These are phyloP conservation scores for Monilinia fructicola DNA, from an alignment of 2,329 filamentous ascomycete genomes.

Conservation along the genomic window DNA sequence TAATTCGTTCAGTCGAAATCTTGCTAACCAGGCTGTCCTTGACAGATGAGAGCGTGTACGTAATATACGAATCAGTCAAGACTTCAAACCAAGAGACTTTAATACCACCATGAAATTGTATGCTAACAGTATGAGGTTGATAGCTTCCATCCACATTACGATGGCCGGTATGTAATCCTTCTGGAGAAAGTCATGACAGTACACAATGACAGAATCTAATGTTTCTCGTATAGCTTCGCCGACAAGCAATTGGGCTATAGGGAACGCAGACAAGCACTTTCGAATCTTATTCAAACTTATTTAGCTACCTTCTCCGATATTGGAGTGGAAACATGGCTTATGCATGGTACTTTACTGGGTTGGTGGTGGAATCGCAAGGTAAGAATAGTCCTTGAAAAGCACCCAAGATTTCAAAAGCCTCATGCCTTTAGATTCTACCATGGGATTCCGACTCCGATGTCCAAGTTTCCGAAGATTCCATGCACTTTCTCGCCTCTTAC, in stretches of 20 bases:
- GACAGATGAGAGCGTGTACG: constrained; percentile 40
- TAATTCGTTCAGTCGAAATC: background rate
- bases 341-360: constrained; percentile 78
- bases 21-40: background rate
- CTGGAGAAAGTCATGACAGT: background rate
- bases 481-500: constrained; percentile 53
- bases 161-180: constrained; percentile 40
- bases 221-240: constrained; percentile 40
- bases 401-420: background rate
- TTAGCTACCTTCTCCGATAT: constrained; percentile 63
- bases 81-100: background rate
- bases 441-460: constrained; percentile 80
- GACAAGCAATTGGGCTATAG: constrained; percentile 45
- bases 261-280: constrained; percentile 52
- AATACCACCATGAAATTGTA: background rate
- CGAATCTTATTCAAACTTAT: constrained; percentile 73
- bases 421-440: constrained; percentile 56
- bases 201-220: background rate
- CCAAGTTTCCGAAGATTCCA: constrained; percentile 52
- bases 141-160: constrained; percentile 44
- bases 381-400: constrained; percentile 7
- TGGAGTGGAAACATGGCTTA: constrained; percentile 54
- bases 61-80: constrained; percentile 16
- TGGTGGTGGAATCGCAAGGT: constrained; percentile 77
- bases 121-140: constrained; percentile 26